Conservation (phyloP, 805 yeast species). For the Myxozyma sirexii region DNA sequence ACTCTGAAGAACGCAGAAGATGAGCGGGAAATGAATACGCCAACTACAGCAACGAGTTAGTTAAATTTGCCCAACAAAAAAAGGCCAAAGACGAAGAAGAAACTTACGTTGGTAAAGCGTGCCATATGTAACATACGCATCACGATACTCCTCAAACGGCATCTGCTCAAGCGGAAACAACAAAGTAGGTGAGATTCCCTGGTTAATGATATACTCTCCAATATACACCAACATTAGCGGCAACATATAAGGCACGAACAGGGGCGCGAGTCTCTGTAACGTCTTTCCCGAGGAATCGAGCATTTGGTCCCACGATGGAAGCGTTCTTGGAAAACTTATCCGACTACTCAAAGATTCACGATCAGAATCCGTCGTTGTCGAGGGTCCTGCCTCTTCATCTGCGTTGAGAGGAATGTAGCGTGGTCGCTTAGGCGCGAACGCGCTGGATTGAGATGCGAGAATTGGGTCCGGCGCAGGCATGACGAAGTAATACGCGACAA, state of each 20-base stretch:
- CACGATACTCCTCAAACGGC: slow-evolving; percentile 74
- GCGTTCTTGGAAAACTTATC: slow-evolving; percentile 4
- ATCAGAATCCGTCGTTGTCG: slow-evolving; percentile 3
- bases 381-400: slow-evolving; percentile 2
- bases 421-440: slow-evolving; percentile 14
- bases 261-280: slow-evolving; percentile 37
- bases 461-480: slow-evolving; percentile 40
- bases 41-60: slow-evolving; percentile 47
- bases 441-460: slow-evolving; percentile 23
- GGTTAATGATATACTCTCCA: slow-evolving; percentile 86
- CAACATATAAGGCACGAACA: slow-evolving; percentile 60
- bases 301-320: slow-evolving; percentile 14
- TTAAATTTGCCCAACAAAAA: not conserved
- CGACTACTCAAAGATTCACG: slow-evolving; percentile 15
- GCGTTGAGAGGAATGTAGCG: slow-evolving; percentile 17
- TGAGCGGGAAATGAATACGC: slow-evolving; percentile 89
- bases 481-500: slow-evolving; percentile 37
- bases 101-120: slow-evolving; percentile 68
- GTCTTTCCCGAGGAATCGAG: slow-evolving; percentile 28
- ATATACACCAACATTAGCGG: slow-evolving; percentile 84
- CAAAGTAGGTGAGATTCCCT: slow-evolving; percentile 87
- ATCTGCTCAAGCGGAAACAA: slow-evolving; percentile 70
- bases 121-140: slow-evolving; percentile 88
- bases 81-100: not conserved
- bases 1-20: slow-evolving; percentile 70